Percentiles rank a stretch among this genome's conserved stretches.
Conservation (phyloP, 257 asterid genomes). For the Nyctanthes arbortristis region DNA sequence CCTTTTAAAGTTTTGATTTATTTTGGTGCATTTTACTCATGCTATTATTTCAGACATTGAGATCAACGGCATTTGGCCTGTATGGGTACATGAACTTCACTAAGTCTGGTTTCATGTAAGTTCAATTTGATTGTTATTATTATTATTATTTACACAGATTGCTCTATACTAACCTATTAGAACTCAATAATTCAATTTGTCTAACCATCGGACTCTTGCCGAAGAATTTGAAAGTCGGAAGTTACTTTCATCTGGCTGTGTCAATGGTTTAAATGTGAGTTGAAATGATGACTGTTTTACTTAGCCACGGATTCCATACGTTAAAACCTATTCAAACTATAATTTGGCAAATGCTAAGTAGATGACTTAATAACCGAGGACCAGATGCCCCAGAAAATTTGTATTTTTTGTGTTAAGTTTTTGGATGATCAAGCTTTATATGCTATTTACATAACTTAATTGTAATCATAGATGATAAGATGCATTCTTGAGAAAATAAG, state of each 20-base stretch:
- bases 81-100: conserved; percentile 84
- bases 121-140: not conserved
- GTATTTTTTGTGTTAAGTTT: not conserved
- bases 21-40: conserved; percentile 13
- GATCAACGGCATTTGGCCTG: conserved; percentile 66
- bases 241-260: not conserved
- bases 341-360: not conserved
- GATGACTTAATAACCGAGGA: not conserved
- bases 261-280: not conserved
- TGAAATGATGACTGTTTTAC: too few relatives aligned
- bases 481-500: too few relatives aligned
- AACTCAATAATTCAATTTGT: not conserved
- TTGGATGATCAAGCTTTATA: not conserved
- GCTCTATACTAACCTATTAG: not conserved
- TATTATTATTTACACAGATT: not conserved
- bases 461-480: too few relatives aligned
- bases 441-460: not conserved
- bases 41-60: conserved; percentile 58
- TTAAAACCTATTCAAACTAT: too few relatives aligned
- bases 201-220: not conserved
- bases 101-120: conserved; percentile 71
- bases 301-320: too few relatives aligned
- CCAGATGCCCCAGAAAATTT: too few relatives aligned
- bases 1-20: not conserved
- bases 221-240: not conserved